A percentile compares a stretch with the other conserved stretches of the same genome.
Evolutionary conservation across 345 rosid genomes (phyloP).

Genomic region (Corchorus olitorius): DNA sequence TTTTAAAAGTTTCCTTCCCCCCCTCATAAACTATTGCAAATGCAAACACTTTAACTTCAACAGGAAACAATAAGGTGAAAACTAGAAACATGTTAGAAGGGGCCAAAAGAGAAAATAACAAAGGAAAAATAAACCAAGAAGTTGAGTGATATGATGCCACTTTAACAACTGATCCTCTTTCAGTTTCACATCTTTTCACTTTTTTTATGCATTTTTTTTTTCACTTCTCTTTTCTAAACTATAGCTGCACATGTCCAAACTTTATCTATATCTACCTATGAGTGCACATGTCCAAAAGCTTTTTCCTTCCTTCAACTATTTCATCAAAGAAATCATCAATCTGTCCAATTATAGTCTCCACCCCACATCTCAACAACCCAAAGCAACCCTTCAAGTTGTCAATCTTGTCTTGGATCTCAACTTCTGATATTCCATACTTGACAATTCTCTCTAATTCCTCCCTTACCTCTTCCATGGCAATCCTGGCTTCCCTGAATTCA

Average conservation of each 20-base stretch:
- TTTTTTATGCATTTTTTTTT: background rate
- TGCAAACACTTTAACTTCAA: conserved; percentile 19
- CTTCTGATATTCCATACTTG: conserved; percentile 31
- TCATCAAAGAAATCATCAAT: conserved; percentile 93
- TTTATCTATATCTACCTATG: conserved; percentile 45
- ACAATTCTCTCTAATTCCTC: conserved; percentile 50
- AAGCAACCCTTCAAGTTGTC: conserved; percentile 58
- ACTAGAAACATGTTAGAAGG: conserved; percentile 1
- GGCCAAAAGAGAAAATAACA: background rate
- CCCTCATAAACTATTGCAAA: conserved; percentile 9
- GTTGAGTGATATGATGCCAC: conserved; percentile 13
- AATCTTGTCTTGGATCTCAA: conserved; percentile 51
- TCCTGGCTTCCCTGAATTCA: conserved; percentile 60
- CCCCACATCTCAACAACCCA: conserved; percentile 66
- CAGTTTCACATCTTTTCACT: conserved; percentile 16
- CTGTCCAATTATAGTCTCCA: conserved; percentile 63
- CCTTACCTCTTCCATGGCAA: conserved; percentile 67
- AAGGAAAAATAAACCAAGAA: background rate
- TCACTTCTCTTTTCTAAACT: conserved; percentile 17
- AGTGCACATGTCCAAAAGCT: conserved; percentile 76
- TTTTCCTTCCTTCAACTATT: conserved; percentile 83
- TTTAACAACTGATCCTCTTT: conserved; percentile 15
- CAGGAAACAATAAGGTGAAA: background rate
- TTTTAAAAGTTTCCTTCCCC: background rate
- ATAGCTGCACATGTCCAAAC: conserved; percentile 31